Percentiles rank a stretch among this genome's conserved stretches.
phyloP scores from a whole-genome alignment of 345 rosid genomes.

The Eucalyptus sp. region DNA sequence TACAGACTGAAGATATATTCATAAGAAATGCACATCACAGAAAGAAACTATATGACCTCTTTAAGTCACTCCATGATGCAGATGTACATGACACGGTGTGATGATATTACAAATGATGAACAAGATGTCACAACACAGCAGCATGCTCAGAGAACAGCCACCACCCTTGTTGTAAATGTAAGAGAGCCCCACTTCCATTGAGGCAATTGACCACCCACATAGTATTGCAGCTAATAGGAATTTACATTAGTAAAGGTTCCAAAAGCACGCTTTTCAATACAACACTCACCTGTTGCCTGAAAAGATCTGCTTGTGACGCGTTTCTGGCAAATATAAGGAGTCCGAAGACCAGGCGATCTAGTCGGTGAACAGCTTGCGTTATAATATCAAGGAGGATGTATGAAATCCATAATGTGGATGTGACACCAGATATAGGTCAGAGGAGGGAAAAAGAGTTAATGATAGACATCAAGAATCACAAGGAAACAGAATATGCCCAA shows the following conservation, averaged over 20 bases:
- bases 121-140: background rate
- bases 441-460: background rate
- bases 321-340: constrained; percentile 86
- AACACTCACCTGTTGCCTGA: constrained; percentile 64
- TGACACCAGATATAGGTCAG: background rate
- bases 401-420: background rate
- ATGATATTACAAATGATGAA: background rate
- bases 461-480: background rate
- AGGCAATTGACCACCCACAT: background rate
- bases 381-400: constrained; percentile 20
- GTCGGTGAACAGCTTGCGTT: constrained; percentile 55
- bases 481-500: background rate
- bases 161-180: background rate
- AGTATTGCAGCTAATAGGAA: background rate
- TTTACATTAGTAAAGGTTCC: background rate
- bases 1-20: background rate
- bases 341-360: constrained; percentile 88
- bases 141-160: background rate
- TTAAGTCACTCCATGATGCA: background rate
- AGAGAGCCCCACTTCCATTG: background rate
- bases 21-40: background rate
- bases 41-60: background rate
- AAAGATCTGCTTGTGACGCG: constrained; percentile 65
- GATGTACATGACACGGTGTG: background rate
- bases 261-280: background rate